These are phyloP conservation scores for Teratosphaeria nubilosa DNA, from an alignment of 2,329 filamentous ascomycete species.

Conservation along the genomic window DNA sequence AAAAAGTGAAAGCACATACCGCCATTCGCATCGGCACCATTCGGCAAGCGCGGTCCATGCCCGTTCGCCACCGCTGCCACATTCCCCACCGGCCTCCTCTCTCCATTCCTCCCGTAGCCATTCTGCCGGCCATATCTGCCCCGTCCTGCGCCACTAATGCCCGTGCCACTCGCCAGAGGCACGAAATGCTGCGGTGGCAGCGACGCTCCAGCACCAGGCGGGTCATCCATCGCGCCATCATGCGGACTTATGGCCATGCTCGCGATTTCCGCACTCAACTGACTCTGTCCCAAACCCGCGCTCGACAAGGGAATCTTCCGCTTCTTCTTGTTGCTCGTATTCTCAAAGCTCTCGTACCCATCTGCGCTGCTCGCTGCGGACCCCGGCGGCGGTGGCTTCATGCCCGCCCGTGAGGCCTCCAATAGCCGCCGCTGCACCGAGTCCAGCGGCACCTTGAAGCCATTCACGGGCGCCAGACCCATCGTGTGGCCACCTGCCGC, in stretches of 20 bases:
- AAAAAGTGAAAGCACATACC: not conserved
- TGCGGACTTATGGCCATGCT: conserved; percentile 47
- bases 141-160: conserved; percentile 75
- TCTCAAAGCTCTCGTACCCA: conserved; percentile 95
- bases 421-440: conserved; percentile 25
- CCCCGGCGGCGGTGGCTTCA: conserved; percentile 26
- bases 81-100: conserved; percentile 32
- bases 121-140: conserved; percentile 64
- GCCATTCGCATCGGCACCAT: not conserved
- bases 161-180: conserved; percentile 48
- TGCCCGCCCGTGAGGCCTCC: conserved; percentile 22
- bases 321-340: conserved; percentile 99
- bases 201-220: conserved; percentile 31
- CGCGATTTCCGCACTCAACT: conserved; percentile 53
- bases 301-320: conserved; percentile 90
- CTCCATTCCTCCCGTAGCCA: conserved; percentile 10
- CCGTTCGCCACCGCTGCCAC: conserved; percentile 7
- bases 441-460: conserved; percentile 15
- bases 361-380: conserved; percentile 63
- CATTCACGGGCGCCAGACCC: not conserved
- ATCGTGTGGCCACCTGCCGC: not conserved
- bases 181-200: conserved; percentile 45
- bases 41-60: not conserved
- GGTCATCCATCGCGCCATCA: conserved; percentile 26
- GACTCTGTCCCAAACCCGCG: conserved; percentile 50